phyloP scores from a whole-genome alignment of 495 filamentous ascomycete genomes.

The Antarctomyces pellizariae region DNA sequence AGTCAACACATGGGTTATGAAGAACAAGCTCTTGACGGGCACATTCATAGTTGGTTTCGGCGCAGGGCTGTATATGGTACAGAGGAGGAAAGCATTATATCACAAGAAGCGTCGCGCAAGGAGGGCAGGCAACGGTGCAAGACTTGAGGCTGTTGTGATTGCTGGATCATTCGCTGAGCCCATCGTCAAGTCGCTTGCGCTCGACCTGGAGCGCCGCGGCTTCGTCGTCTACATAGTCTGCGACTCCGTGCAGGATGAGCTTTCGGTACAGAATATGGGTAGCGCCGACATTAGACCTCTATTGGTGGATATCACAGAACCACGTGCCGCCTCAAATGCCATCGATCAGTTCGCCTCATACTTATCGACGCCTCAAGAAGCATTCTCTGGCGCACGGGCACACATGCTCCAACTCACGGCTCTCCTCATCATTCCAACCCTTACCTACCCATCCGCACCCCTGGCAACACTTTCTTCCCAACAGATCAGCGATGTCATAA shows the following conservation, averaged over 20 bases:
- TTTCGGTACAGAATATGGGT: conserved; percentile 46
- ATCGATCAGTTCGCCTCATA: conserved; percentile 42
- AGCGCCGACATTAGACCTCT: conserved; percentile 62
- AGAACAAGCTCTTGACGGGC: conserved; percentile 45
- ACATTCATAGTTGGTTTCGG: conserved; percentile 44
- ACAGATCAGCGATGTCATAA: conserved; percentile 69
- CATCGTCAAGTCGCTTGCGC: conserved; percentile 51
- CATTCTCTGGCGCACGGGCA: conserved; percentile 44
- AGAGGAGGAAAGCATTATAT: conserved; percentile 31
- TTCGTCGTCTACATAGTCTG: conserved; percentile 86
- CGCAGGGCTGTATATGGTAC: conserved; percentile 39
- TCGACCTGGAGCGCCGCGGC: conserved; percentile 74
- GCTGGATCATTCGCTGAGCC: conserved; percentile 64
- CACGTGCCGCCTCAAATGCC: conserved; percentile 27
- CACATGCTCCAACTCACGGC: conserved; percentile 54
- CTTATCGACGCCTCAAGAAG: conserved; percentile 45
- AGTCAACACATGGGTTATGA: conserved; percentile 35
- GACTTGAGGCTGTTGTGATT: conserved; percentile 75
- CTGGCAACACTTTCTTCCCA: conserved; percentile 64
- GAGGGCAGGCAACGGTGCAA: conserved; percentile 58
- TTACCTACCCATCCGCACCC: conserved; percentile 47
- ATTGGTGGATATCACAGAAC: conserved; percentile 60
- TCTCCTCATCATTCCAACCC: conserved; percentile 52
- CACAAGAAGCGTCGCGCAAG: conserved; percentile 49
- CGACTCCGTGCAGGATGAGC: conserved; percentile 57